Base-by-base conservation (phyloP, 1,284 basidiomycete species). In the Xerocomus amazonicus region DNA sequence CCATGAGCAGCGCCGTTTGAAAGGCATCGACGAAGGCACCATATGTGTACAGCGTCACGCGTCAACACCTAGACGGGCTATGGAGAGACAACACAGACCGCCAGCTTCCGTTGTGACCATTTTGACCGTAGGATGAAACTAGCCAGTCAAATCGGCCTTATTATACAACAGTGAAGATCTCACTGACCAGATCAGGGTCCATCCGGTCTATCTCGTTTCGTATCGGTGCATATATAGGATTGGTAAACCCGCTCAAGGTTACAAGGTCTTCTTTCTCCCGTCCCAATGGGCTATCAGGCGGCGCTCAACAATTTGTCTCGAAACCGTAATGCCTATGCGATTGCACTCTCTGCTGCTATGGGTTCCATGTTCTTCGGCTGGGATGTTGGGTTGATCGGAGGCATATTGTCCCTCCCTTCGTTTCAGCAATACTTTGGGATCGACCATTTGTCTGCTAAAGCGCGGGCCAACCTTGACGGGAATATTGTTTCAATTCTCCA, bases 401-500 rank as follows among this genome's bases (percentile, higher is more conserved):
- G 78, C 27, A 62, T 79, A 13, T 60, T 78, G 39, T 58, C 75
- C 6, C 62, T 79, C 13, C 29, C 56, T 0, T 75, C 77, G 3
- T 79, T 79, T 61, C 66, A 76, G 53, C 29, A 58, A 9, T 77
- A 75, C 57, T 78, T 79, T 59, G 75, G 73, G 3, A 48, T 78
- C 36, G 54, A 74, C 59, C 60, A 69, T 42, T 56, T 70, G 59
- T 67, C 64, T 19, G 50, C 69, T 2, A 56, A 57, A 16, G 66
- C 67, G 10, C 60, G 62, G 27, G 75, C 76, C 9, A 59, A 72
- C 48, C 51, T 79, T 19, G 70, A 69, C 40, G 78, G 78, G 6
- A 80, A 83, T 58, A 76, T 84, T 34, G 82, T 83, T 16, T 70
- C 79, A 0, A 71, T 82, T 43, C 63, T 83, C 34, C 81, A 83